Evolutionary conservation across 495 filamentous ascomycete genomes (phyloP), one percentile per base, ranked within the genome.

Genomic region (Aspergillus baeticus): DNA sequence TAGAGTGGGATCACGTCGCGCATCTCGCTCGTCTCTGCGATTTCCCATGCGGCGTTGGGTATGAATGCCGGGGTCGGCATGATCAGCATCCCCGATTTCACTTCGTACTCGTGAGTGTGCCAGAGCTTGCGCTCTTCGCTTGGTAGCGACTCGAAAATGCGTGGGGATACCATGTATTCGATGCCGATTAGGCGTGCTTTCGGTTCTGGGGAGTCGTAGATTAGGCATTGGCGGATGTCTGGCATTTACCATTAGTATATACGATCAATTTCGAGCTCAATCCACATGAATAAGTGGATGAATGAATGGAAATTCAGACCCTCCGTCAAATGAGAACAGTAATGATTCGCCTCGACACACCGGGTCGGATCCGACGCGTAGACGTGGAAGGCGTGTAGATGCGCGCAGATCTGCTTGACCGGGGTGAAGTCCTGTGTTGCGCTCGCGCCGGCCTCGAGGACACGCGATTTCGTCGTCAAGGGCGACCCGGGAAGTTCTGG

Each of bases 101-200:
- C 90, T 63, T 96, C 92, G 69, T 87, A 96, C 26, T 89, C 88
- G 65, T 94, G 89, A 22, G 78, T 81, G 68, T 93, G 89, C 89
- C 89, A 95, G 15, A 90, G 80, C 54, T 80, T 77, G 11, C 85
- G 81, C 70, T 96, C 92, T 10, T 82, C 78, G 0, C 65, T 5
- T 6, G 81, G 75, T 0, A 97, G 83, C 0, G 81, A 85, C 10
- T 75, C 69, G 75, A 84, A 96, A 2, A 96, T 74, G 3, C 73
- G 70, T 0, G 84, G 83, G 3, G 84, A 83, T 64, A 96, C 87
- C 91, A 97, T 94, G 77, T 96, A 96, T 71, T 97, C 93, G 59
- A 96, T 77, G 35, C 92, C 91, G 57, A 96, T 86, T 11, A 96
- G 76, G 2, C 87, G 79, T 8, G 91, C 90, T 42, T 84, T 84